Conservation (phyloP, 2,329 filamentous ascomycete species). For the Arthrobotrys musiformis region DNA sequence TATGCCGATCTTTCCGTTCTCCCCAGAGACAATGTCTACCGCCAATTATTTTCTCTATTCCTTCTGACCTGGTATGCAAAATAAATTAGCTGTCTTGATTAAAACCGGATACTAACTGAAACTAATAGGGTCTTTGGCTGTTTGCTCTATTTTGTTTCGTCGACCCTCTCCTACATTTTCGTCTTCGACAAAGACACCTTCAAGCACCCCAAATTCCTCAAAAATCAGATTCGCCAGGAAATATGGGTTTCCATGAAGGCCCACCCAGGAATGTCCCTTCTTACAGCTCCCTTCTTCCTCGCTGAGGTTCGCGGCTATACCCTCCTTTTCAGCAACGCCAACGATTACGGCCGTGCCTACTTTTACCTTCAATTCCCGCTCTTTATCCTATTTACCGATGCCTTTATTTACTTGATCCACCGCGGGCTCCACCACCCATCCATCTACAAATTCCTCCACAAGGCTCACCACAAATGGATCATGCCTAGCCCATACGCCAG, state of each 20-base stretch:
- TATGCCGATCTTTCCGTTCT: constrained; percentile 83
- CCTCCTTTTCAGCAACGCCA: constrained; percentile 84
- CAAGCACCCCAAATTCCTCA: constrained; percentile 91
- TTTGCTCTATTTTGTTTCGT: constrained; percentile 84
- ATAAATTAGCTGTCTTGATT: neutral
- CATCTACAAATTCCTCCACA: constrained; percentile 90
- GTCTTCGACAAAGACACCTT: constrained; percentile 91
- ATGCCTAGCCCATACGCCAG: constrained; percentile 94
- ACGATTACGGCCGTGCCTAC: constrained; percentile 80
- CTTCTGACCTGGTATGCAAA: constrained; percentile 81
- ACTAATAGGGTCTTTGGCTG: constrained; percentile 80
- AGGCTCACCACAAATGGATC: constrained; percentile 99
- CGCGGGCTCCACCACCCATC: constrained; percentile 81
- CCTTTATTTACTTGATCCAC: constrained; percentile 91
- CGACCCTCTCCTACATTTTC: constrained; percentile 83
- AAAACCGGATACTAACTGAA: constrained; percentile 43
- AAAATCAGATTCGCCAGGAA: constrained; percentile 88
- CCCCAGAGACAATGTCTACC: constrained; percentile 78
- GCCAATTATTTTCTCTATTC: constrained; percentile 80
- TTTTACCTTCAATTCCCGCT: constrained; percentile 84
- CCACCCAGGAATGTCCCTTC: constrained; percentile 83
- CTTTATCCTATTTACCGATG: constrained; percentile 89
- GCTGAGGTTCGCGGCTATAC: constrained; percentile 84
- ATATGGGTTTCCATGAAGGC: constrained; percentile 80
- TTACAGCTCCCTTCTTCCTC: constrained; percentile 84